Percentiles rank a stretch among this genome's conserved stretches.
Evolutionary conservation across 805 yeast genomes (phyloP).

Genomic region (Cyberlindnera sargentensis): DNA sequence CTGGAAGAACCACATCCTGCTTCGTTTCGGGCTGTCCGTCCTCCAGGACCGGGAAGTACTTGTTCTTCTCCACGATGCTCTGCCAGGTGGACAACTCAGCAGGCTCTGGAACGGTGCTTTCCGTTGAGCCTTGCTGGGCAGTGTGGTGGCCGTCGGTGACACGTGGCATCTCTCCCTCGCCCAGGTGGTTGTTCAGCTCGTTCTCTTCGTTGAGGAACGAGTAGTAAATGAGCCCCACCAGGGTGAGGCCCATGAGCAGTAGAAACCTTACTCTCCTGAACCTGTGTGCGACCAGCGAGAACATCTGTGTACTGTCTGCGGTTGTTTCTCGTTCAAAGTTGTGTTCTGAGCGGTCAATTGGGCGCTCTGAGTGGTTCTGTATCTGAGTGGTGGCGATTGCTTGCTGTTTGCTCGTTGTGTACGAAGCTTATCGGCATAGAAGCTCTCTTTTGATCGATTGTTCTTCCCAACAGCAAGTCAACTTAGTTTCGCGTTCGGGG

Average conservation of each 20-base stretch:
- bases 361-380: no score
- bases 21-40: conserved; percentile 12
- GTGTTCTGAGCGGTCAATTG: no score
- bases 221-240: conserved; percentile 20
- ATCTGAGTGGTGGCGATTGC: no score
- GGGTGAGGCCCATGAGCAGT: conserved; percentile 9
- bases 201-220: conserved; percentile 22
- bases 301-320: no score
- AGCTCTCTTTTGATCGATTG: no score
- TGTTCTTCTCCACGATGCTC: conserved; percentile 28
- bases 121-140: neutral
- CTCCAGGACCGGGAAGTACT: conserved; percentile 31
- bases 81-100: conserved; percentile 5
- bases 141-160: conserved; percentile 9
- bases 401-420: no score
- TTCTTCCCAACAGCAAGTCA: no score
- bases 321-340: no score
- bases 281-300: conserved; percentile 3
- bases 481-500: no score
- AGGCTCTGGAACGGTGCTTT: neutral
- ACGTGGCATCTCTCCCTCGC: conserved; percentile 20
- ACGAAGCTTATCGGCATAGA: no score
- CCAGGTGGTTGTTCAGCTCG: conserved; percentile 18
- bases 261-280: conserved; percentile 15
- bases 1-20: conserved; percentile 9